Conservation (phyloP, 2,329 filamentous ascomycete genomes). For the Chalara sp. region DNA sequence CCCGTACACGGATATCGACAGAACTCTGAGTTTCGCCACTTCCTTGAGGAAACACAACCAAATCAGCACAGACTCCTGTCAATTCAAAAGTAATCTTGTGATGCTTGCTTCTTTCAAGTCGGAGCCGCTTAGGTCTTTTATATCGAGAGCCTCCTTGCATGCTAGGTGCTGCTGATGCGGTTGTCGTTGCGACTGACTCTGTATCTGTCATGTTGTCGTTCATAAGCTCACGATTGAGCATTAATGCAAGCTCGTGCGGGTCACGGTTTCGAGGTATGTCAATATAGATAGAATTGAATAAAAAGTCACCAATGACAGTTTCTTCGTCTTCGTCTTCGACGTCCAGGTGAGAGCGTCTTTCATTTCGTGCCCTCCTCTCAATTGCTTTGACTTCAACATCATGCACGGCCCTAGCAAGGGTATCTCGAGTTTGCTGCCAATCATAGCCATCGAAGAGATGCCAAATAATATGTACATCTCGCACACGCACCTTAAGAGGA, state of each 20-base stretch:
- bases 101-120: conserved; percentile 74
- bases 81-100: conserved; percentile 97
- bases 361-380: conserved; percentile 60
- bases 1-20: conserved; percentile 72
- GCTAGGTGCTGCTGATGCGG: conserved; percentile 52
- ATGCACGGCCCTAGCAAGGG: conserved; percentile 81
- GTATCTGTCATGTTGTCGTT: conserved; percentile 85
- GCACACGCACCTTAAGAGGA: conserved; percentile 70
- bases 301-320: conserved; percentile 83
- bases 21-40: conserved; percentile 81
- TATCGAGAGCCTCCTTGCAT: conserved; percentile 34
- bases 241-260: conserved; percentile 70
- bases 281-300: conserved; percentile 99
- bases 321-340: conserved; percentile 75
- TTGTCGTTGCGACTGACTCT: conserved; percentile 77
- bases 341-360: conserved; percentile 42
- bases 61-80: conserved; percentile 72
- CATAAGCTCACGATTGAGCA: conserved; percentile 75
- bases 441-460: conserved; percentile 97
- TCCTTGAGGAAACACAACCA: conserved; percentile 71
- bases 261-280: conserved; percentile 83
- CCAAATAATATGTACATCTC: conserved; percentile 92
- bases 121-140: conserved; percentile 51
- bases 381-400: conserved; percentile 78
- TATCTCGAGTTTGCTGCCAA: conserved; percentile 81